phyloP scores from a whole-genome alignment of 1,139 yeast genomes.

The Spathaspora sp. region DNA sequence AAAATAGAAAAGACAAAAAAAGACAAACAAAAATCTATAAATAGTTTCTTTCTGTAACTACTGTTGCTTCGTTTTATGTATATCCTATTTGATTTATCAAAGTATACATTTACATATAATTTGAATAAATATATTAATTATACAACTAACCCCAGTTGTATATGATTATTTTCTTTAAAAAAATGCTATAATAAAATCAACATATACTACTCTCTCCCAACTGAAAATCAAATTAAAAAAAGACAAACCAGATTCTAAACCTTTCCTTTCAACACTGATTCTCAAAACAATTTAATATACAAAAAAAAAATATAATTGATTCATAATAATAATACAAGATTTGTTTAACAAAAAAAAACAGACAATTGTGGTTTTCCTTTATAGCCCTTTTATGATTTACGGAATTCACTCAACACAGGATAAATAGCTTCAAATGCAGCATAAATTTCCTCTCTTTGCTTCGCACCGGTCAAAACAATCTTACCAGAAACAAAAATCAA shows the following conservation, averaged over 20 bases:
- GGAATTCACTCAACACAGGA: constrained; percentile 96
- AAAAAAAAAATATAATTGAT: neutral
- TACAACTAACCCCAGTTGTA: neutral
- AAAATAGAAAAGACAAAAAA: constrained; percentile 10
- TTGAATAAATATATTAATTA: constrained; percentile 1
- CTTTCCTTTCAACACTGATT: neutral
- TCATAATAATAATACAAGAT: constrained; percentile 7
- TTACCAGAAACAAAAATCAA: constrained; percentile 96
- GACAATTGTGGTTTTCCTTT: neutral
- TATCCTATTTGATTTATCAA: neutral
- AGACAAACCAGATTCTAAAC: neutral
- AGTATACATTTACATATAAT: neutral
- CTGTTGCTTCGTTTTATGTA: neutral
- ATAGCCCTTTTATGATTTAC: constrained; percentile 55
- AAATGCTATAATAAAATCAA: constrained; percentile 1
- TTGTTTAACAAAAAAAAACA: constrained; percentile 2
- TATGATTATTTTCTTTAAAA: neutral
- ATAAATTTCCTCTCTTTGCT: constrained; percentile 97
- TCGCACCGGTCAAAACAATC: constrained; percentile 97
- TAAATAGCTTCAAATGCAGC: constrained; percentile 98
- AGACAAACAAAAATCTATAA: constrained; percentile 17
- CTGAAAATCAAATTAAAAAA: neutral
- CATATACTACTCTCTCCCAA: neutral
- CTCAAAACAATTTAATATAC: constrained; percentile 1
- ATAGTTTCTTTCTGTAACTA: constrained; percentile 15